Evolutionary conservation across 1,284 basidiomycete species (phyloP), one percentile per base, ranked within the genome.

Genomic region (Lentinula novae-zelandiae): DNA sequence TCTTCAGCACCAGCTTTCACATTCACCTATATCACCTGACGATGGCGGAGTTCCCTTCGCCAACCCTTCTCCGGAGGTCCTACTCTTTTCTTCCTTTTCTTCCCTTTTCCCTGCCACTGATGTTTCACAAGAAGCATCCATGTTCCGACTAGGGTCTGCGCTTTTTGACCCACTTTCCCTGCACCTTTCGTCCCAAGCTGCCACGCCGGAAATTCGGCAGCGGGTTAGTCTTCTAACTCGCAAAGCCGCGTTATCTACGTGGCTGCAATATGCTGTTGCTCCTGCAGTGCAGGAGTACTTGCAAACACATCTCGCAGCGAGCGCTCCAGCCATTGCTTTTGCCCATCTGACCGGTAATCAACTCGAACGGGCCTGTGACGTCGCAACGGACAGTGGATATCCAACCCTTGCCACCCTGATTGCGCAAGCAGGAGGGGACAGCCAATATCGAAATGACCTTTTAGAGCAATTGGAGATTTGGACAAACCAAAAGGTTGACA

Each of bases 361-460:
- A 68, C 76, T 96, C 9, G 89, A 91, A 66, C 86, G 89, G 42
- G 96, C 97, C 1, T 90, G 89, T 66, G 82, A 90, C 59, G 80
- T 82, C 5, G 92, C 95, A 0, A 76, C 90, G 61, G 88, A 92
- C 58, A 84, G 83, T 6, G 89, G 90, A 7, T 92, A 93, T 68
- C 75, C 93, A 67, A 92, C 93, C 65, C 84, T 99, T 4, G 93
- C 96, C 0, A 95, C 94, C 1, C 81, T 99, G n/a, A 82, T 99
- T 52, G 86, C 95, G 5, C 96, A 99, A 72, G 86, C 85, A 8
- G 92, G 92, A 3, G 92, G 94, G 0, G 92, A 96, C 68, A 80
- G 82, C 17, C 81, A 84, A 36, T 95, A 92, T 73, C 82, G 86
- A 57, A 83, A 81, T 31, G 93, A 97, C 69, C 74, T 99, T 39